Evolutionary conservation across 441 rosid genomes (phyloP).

Genomic region (Gossypium gossypioides): DNA sequence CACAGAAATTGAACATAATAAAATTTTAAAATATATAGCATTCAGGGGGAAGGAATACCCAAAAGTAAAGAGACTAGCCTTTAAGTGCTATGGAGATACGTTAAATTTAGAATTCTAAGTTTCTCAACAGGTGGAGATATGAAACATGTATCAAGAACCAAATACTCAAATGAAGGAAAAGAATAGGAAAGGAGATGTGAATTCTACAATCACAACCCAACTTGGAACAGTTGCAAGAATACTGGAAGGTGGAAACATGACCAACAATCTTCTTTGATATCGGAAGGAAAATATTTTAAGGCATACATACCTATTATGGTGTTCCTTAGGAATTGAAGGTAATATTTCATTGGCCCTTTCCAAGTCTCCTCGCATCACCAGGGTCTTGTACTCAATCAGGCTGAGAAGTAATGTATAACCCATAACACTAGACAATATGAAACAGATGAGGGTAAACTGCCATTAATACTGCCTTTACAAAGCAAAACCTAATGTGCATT

Average conservation of each 20-base stretch:
- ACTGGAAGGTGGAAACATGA: background rate
- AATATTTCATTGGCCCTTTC: slow-evolving; percentile 79
- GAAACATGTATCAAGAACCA: background rate
- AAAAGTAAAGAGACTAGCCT: slow-evolving; percentile 3
- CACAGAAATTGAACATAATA: slow-evolving; percentile 2
- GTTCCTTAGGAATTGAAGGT: slow-evolving; percentile 91
- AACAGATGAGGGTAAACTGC: background rate
- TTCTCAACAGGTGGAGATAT: background rate
- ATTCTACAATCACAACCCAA: background rate
- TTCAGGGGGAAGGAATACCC: background rate
- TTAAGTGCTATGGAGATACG: background rate
- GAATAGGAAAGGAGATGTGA: background rate
- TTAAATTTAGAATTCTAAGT: background rate
- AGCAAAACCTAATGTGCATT: background rate
- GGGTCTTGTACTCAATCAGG: slow-evolving; percentile 97
- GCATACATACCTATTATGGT: slow-evolving; percentile 64
- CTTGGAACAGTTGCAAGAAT: background rate
- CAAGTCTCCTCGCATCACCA: slow-evolving; percentile 96
- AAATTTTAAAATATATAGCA: background rate
- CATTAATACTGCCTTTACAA: background rate
- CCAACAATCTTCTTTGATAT: background rate
- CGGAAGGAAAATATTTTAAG: background rate
- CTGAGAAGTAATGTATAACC: slow-evolving; percentile 97
- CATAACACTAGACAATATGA: slow-evolving; percentile 39
- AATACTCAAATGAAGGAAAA: background rate